phyloP scores from a whole-genome alignment of 345 rosid species.

The Eucalyptus tenuipes region DNA sequence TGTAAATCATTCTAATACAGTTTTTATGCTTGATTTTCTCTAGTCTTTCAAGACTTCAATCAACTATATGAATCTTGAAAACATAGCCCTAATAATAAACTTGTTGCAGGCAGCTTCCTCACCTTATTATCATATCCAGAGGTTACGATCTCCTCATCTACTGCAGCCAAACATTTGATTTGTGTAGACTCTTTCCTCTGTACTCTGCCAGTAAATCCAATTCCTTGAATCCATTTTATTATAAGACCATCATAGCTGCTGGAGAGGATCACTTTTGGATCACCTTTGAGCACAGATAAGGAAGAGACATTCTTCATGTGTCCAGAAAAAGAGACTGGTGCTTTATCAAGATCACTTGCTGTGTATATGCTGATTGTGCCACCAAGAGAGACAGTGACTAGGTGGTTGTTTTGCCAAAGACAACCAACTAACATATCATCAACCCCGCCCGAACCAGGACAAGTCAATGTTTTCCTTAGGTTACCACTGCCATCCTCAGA shows the following conservation, averaged over 20 bases:
- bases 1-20: background rate
- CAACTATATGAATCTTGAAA: background rate
- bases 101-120: background rate
- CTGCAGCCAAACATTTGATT: conserved; percentile 80
- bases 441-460: conserved; percentile 65
- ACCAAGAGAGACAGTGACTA: conserved; percentile 88
- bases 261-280: conserved; percentile 51
- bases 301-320: conserved; percentile 85
- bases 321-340: conserved; percentile 63
- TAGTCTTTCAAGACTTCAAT: background rate
- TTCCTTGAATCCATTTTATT: conserved; percentile 82
- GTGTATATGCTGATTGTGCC: conserved; percentile 72
- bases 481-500: conserved; percentile 59
- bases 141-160: conserved; percentile 69
- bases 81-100: background rate
- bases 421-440: conserved; percentile 97
- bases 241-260: conserved; percentile 89
- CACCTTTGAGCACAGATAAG: conserved; percentile 48
- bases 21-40: background rate
- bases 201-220: conserved; percentile 70
- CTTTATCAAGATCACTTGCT: conserved; percentile 63
- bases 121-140: conserved; percentile 95
- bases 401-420: conserved; percentile 84
- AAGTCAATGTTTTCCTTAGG: conserved; percentile 51
- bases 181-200: conserved; percentile 68